These are phyloP conservation scores for Wickerhamomyces rabaulensis DNA, from an alignment of 805 yeast species.

Conservation along the genomic window DNA sequence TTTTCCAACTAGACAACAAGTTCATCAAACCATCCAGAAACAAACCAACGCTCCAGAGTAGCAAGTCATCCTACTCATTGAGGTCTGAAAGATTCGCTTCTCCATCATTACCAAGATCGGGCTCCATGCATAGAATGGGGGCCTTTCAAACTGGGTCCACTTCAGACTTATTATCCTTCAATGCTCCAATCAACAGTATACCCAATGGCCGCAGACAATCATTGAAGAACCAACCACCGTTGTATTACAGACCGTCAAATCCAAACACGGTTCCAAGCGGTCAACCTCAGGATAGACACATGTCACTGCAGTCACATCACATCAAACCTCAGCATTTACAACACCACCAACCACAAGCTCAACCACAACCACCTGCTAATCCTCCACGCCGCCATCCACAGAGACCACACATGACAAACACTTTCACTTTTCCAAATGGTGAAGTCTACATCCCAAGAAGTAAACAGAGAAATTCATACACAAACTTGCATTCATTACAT, in stretches of 20 bases:
- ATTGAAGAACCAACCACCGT: neutral
- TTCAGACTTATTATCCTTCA: neutral
- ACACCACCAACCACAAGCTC: neutral
- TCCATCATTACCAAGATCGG: neutral
- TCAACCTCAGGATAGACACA: neutral
- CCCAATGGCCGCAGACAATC: conserved; percentile 2
- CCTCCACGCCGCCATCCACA: conserved; percentile 6
- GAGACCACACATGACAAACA: conserved; percentile 3
- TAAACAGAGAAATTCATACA: conserved; percentile 18
- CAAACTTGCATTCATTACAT: neutral
- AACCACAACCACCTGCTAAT: neutral
- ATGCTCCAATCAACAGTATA: neutral
- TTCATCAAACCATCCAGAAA: conserved; percentile 14
- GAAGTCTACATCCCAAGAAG: conserved; percentile 25
- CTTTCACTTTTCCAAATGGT: conserved; percentile 27
- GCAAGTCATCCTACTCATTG: conserved; percentile 1
- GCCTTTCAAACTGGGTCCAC: neutral
- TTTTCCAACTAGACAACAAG: conserved; percentile 14
- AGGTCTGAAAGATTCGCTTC: conserved; percentile 1
- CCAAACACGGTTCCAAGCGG: neutral
- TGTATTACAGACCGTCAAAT: neutral
- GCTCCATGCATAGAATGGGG: neutral
- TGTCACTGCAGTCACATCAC: conserved; percentile 8
- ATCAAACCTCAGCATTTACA: conserved; percentile 5
- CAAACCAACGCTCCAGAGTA: conserved; percentile 3